phyloP scores from a whole-genome alignment of 2,329 filamentous ascomycete genomes.

The Aureobasidium subglaciale region DNA sequence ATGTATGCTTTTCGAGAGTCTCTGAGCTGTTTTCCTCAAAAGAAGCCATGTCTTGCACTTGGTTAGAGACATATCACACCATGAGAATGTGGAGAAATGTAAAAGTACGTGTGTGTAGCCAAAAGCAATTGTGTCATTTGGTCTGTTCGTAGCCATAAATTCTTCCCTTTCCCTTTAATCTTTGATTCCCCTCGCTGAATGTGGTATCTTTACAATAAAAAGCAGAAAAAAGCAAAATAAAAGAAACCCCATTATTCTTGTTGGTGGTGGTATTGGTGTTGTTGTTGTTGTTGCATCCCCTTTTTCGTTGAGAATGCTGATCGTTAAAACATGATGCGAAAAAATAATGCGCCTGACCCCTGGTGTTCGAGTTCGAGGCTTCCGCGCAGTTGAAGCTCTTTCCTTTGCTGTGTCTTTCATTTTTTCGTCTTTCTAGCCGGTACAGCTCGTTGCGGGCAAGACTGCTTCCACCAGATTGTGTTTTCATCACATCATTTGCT shows the following conservation, averaged over 20 bases:
- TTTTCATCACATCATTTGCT: neutral
- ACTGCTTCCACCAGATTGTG: neutral
- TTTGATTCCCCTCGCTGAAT: neutral
- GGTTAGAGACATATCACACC: too few relatives aligned
- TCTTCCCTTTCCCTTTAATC: neutral
- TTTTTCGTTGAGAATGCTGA: neutral
- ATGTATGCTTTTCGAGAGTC: too few relatives aligned
- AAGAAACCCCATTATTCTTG: constrained; percentile 1
- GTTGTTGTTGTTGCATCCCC: neutral
- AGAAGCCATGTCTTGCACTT: too few relatives aligned
- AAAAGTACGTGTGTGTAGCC: neutral
- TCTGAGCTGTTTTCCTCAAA: too few relatives aligned
- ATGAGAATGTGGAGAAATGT: too few relatives aligned
- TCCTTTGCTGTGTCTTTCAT: neutral
- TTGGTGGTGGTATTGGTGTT: too few relatives aligned
- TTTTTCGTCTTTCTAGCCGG: neutral
- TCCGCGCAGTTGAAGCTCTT: neutral
- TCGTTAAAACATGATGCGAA: constrained; percentile 10
- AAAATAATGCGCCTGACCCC: neutral
- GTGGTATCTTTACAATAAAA: constrained; percentile 10
- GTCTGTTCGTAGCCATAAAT: constrained; percentile 10
- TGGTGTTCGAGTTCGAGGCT: neutral
- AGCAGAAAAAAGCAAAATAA: neutral
- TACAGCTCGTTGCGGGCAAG: neutral
- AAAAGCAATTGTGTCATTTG: constrained; percentile 4